These are phyloP conservation scores for Escovopsis weberi DNA, from an alignment of 2,329 filamentous ascomycete genomes.

Conservation along the genomic window DNA sequence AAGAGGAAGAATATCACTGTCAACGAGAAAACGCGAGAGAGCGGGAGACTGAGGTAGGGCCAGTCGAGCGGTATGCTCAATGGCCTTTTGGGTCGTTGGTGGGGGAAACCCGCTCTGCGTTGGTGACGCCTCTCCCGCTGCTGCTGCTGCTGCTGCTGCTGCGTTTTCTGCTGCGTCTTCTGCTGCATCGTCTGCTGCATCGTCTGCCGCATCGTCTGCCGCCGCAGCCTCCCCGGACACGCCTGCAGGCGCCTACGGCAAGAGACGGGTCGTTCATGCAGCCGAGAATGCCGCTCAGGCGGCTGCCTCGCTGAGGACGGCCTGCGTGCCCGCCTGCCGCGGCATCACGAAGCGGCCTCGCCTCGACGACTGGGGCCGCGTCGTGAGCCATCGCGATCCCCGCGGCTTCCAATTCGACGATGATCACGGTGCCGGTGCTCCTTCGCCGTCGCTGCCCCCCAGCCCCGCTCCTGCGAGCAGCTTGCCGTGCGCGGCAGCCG, in stretches of 20 bases:
- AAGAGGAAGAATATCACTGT: no score
- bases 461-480: neutral
- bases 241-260: slow-evolving; percentile 2
- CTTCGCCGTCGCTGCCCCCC: neutral
- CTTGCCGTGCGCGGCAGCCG: no score
- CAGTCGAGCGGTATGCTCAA: slow-evolving; percentile 20
- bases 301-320: neutral
- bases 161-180: slow-evolving; percentile 4
- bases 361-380: slow-evolving; percentile 5
- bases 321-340: slow-evolving; percentile 3
- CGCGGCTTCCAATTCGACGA: slow-evolving; percentile 1
- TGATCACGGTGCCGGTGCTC: neutral
- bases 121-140: slow-evolving; percentile 9
- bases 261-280: slow-evolving; percentile 5
- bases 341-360: slow-evolving; percentile 6
- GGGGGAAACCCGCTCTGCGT: slow-evolving; percentile 12
- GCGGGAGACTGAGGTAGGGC: neutral
- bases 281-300: slow-evolving; percentile 1
- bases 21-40: no score
- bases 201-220: neutral
- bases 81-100: slow-evolving; percentile 26
- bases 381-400: slow-evolving; percentile 3
- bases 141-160: slow-evolving; percentile 1
- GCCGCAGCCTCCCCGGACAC: neutral
- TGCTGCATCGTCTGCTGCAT: slow-evolving; percentile 1